Evolutionary conservation across 1,139 yeast species (phyloP), one percentile per base, ranked within the genome.

Genomic region (Suhomyces bolitotheri): DNA sequence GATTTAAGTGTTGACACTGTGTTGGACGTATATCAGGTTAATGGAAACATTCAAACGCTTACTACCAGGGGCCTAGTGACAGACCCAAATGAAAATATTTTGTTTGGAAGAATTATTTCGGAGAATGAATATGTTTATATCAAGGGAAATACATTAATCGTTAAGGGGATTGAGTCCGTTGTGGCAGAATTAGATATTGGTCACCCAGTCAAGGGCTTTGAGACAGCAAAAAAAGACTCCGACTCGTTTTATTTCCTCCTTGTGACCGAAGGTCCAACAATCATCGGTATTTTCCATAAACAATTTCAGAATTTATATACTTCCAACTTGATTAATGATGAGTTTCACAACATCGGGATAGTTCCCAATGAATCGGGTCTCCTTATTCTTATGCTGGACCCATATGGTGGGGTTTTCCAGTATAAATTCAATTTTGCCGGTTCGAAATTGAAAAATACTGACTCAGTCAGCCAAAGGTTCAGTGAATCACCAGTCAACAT

Each of bases 351-450:
- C 14, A 10, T 28, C 5, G 31, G 16, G 12, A 14, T 28, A n/a
- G 5, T 15, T 5, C 14, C 9, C 2, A 4, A n/a, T 5, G 21
- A 3, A 13, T 22, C 20, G 22, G 7, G 12, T 7, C 15, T 14
- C 10, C 5, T 28, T n/a, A 14, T 33, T 7, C 10, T 33, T 19
- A n/a, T 17, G 7, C 36, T 33, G 36, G 31, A 33, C 20, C 16
- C 14, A 6, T 33, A 27, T 24, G 36, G 36, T 4, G 20, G 17
- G n/a, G 17, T 33, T n/a, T 20, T 21, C 17, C 36, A 33, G 16
- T 16, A 27, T 12, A 22, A 27, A 11, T 21, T 33, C 10, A 13
- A 15, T n/a, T 19, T n/a, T 4, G 5, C 15, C 2, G 11, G 11
- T 3, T 16, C 13, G 4, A 14, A 15, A 4, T 15, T 20, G 21